Base-by-base conservation (phyloP, 2,329 filamentous ascomycete genomes). In the Venturia aucupariae region DNA sequence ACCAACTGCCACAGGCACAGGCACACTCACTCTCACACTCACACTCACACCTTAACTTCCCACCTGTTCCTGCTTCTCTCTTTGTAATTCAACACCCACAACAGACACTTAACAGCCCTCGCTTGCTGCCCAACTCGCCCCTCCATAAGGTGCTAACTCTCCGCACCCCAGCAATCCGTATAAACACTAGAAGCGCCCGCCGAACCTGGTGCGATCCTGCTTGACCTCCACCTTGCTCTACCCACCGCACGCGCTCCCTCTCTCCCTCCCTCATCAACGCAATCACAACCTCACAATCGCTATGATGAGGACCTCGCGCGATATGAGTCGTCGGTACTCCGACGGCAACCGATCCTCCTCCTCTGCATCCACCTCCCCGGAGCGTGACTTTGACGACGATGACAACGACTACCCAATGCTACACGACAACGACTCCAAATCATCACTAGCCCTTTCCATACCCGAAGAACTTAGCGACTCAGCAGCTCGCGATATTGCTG, bases 331-430 rank as follows among this genome's bases (percentile, higher is more conserved):
- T 19, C 62, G 62, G 15, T 63, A 55, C 46, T 55, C 62, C 6
- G 84, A 76, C 80, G 88, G 78, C 70, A 78, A 69, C 13, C 35
- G 27, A 35, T 61, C 64, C 57, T 35, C 76, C 61, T 82, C 80
- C 3, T 90, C 87, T 6, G 89, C 89, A 8, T 89, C 87, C 65
- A 90, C 88, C 72, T 92, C 89, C 1, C 89, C 89, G 55, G 85
- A 83, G 62, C 86, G 88, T 62, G 86, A 85, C 73, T 89, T 59
- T 38, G 30, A 91, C 72, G 91, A 95, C 76, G 89, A 92, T 72
- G 93, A 97, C 77, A 96, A 92, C 69, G 93, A 97, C 77, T 96
- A 94, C 76, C 94, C 94, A 75, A 88, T 89, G 74, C 84, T 83
- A 65, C 88, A 89, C 69, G 76, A 81, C 71, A 96, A 97, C 78